phyloP scores from a whole-genome alignment of 768 basidiomycete species.

The Neoboletus subvelutipes region DNA sequence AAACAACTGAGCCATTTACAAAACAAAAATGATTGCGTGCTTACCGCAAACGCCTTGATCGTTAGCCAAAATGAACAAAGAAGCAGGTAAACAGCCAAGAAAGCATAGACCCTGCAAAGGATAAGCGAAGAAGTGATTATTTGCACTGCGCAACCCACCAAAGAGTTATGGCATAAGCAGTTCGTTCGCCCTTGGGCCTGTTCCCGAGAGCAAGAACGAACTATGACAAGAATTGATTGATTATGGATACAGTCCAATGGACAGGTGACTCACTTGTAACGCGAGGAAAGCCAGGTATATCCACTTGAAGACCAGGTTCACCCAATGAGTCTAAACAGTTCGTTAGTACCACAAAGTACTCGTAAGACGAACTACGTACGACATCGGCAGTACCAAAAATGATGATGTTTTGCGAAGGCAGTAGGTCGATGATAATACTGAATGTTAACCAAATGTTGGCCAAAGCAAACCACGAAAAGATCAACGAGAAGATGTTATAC shows the following conservation, averaged over 20 bases:
- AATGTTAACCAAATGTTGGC: constrained; percentile 96
- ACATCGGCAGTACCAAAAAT: constrained; percentile 73
- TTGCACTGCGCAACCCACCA: constrained; percentile 45
- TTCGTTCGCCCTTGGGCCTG: constrained; percentile 85
- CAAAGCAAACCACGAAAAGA: constrained; percentile 92
- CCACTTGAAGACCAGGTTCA: constrained; percentile 83
- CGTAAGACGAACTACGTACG: constrained; percentile 45
- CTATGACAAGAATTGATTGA: constrained; percentile 23
- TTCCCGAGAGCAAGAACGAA: constrained; percentile 77
- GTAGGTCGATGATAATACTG: constrained; percentile 88
- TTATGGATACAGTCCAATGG: neutral
- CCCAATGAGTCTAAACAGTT: constrained; percentile 69
- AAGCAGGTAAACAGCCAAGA: constrained; percentile 81
- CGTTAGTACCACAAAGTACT: neutral
- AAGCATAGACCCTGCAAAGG: constrained; percentile 70
- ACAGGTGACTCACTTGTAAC: constrained; percentile 51
- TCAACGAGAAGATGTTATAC: constrained; percentile 82
- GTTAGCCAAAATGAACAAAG: constrained; percentile 88
- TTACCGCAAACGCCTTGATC: constrained; percentile 70
- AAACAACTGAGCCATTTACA: constrained; percentile 1
- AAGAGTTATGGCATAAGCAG: constrained; percentile 67
- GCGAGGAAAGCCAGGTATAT: constrained; percentile 83
- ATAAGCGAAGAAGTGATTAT: constrained; percentile 6
- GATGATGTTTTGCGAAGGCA: constrained; percentile 51
- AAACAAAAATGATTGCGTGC: constrained; percentile 14